phyloP scores from a whole-genome alignment of 2,329 filamentous ascomycete species.

The Colletotrichum liaoningense region DNA sequence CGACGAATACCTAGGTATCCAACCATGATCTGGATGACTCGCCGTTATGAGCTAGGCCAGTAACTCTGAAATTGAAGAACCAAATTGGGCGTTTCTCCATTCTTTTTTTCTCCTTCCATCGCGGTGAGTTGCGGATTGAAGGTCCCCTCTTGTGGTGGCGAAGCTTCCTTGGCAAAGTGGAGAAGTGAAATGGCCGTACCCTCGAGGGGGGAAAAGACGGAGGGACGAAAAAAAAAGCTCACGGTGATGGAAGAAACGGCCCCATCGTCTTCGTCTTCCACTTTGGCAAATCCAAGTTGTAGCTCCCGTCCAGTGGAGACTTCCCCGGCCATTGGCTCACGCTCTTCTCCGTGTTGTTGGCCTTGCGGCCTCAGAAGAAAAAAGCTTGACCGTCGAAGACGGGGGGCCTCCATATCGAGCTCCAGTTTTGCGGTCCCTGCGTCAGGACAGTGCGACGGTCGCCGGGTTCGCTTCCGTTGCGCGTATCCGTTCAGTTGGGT shows the following conservation, averaged over 20 bases:
- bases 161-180: slow-evolving; percentile 35
- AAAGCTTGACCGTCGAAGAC: slow-evolving; percentile 9
- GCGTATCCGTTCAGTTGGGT: not conserved
- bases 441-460: not conserved
- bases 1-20: too few species aligned
- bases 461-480: not conserved
- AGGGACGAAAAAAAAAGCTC: not conserved
- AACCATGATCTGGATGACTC: slow-evolving; percentile 14
- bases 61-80: not conserved
- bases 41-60: not conserved
- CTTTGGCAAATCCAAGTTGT: not conserved
- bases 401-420: not conserved
- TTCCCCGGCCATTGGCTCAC: slow-evolving; percentile 12
- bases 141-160: slow-evolving; percentile 25
- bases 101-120: not conserved
- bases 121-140: not conserved
- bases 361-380: not conserved
- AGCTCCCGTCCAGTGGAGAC: slow-evolving; percentile 7
- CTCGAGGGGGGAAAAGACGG: not conserved
- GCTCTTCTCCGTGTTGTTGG: not conserved
- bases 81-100: slow-evolving; percentile 9
- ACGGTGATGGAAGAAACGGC: not conserved
- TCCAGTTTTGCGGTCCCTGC: not conserved
- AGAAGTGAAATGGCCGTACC: not conserved
- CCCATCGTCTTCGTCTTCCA: not conserved